Evolutionary conservation across 1,284 basidiomycete species (phyloP).

Genomic region (Ganoderma sinense): DNA sequence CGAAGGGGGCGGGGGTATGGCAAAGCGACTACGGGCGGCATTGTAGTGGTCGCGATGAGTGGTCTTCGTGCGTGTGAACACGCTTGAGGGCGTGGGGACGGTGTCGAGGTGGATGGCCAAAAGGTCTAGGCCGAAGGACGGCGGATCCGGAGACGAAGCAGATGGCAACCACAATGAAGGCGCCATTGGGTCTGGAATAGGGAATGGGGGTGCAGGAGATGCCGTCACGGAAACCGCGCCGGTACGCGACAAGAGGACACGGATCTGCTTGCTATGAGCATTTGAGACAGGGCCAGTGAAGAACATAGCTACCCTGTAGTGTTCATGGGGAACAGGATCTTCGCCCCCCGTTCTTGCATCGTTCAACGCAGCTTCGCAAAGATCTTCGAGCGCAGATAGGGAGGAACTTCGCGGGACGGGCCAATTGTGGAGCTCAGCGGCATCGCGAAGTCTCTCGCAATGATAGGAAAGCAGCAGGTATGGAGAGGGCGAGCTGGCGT

Average conservation of each 20-base stretch:
- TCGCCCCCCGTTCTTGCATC: constrained; percentile 46
- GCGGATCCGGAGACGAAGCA: constrained; percentile 12
- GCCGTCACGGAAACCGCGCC: constrained; percentile 55
- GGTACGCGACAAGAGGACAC: constrained; percentile 56
- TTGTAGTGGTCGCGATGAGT: constrained; percentile 66
- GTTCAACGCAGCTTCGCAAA: constrained; percentile 19
- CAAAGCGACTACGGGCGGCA: constrained; percentile 61
- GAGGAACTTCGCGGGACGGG: constrained; percentile 43
- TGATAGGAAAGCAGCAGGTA: constrained; percentile 69
- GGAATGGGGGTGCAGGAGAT: constrained; percentile 45
- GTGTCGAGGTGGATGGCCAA: constrained; percentile 61
- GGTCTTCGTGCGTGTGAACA: constrained; percentile 75
- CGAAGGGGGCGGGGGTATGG: constrained; percentile 47
- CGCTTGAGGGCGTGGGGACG: constrained; percentile 55
- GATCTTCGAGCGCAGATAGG: constrained; percentile 8
- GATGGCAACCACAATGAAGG: constrained; percentile 31
- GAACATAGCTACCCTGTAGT: constrained; percentile 14
- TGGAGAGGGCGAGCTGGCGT: constrained; percentile 52
- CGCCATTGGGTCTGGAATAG: constrained; percentile 44
- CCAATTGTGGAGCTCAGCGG: constrained; percentile 62
- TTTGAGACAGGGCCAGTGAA: background rate
- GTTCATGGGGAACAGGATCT: background rate
- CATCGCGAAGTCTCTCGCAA: constrained; percentile 59
- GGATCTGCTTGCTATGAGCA: constrained; percentile 51
- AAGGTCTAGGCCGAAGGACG: constrained; percentile 25